These are phyloP conservation scores for Microbotryum scabiosae DNA, from an alignment of 1,284 basidiomycete species.

Conservation along the genomic window DNA sequence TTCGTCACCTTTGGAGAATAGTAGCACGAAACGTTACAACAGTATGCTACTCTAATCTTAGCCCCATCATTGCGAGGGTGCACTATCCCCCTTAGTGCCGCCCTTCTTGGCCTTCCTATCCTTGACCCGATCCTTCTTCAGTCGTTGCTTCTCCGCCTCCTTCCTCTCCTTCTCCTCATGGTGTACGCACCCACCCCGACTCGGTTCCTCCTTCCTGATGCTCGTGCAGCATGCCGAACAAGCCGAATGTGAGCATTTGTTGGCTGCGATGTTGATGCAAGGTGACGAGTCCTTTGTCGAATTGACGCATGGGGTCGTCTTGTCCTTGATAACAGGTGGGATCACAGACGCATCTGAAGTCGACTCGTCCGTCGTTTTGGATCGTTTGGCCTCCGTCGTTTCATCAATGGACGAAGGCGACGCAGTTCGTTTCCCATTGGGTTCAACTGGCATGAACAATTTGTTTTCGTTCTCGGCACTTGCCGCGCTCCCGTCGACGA, in stretches of 20 bases:
- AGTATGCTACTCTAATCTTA: too few species aligned
- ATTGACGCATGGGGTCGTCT: neutral
- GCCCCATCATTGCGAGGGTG: too few species aligned
- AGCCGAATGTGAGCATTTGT: conserved; percentile 30
- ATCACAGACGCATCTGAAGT: conserved; percentile 3
- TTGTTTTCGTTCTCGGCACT: conserved; percentile 5
- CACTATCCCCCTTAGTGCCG: neutral
- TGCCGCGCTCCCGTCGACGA: too few species aligned
- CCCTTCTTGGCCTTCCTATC: conserved; percentile 13
- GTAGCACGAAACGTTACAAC: too few species aligned
- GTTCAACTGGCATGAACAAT: conserved; percentile 6
- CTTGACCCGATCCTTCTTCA: conserved; percentile 25
- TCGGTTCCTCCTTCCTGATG: conserved; percentile 14
- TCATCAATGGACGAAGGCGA: neutral
- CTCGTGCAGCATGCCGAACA: conserved; percentile 33
- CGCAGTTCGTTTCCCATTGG: conserved; percentile 7
- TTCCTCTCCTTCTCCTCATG: conserved; percentile 41
- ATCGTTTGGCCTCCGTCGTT: neutral
- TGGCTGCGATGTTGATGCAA: conserved; percentile 33
- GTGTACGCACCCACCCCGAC: conserved; percentile 40
- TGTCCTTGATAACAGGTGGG: neutral
- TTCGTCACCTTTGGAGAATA: too few species aligned
- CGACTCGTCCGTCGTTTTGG: conserved; percentile 8
- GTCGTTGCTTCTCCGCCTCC: conserved; percentile 34
- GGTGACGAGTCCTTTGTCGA: neutral